Conservation (phyloP, 192 early-diverging fungal genomes). For the Mortierella antarctica region DNA sequence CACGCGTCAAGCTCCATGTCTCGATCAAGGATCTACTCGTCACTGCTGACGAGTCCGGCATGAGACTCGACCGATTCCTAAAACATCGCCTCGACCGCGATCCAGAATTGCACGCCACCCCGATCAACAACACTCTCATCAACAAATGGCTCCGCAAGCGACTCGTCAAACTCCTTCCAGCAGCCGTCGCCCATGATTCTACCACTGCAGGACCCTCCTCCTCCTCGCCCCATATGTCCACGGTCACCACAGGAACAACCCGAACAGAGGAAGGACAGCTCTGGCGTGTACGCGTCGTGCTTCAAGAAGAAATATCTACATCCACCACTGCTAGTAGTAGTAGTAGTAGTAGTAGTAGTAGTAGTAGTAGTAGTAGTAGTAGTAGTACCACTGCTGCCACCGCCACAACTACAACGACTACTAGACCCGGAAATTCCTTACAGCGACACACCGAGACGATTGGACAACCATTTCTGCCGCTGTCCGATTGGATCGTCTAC, state of each 20-base stretch:
- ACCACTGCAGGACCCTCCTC: not conserved
- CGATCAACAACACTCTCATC: conserved; percentile 7
- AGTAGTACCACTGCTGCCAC: not conserved
- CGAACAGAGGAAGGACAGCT: conserved; percentile 21
- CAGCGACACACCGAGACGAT: not conserved
- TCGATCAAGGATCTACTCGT: conserved; percentile 15
- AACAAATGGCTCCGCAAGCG: conserved; percentile 33
- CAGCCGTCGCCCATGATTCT: not conserved
- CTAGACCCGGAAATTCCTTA: too few species aligned
- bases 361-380: not conserved
- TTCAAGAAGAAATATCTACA: not conserved
- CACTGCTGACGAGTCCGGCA: conserved; percentile 31
- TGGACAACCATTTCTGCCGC: conserved; percentile 1
- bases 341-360: not conserved
- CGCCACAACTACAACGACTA: not conserved
- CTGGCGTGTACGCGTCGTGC: conserved; percentile 17
- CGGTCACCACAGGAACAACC: not conserved
- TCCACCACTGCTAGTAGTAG: too few species aligned
- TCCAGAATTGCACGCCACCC: not conserved
- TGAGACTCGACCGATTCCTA: conserved; percentile 38
- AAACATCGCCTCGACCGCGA: conserved; percentile 12
- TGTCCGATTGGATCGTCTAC: conserved; percentile 30
- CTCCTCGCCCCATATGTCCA: not conserved
- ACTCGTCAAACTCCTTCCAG: conserved; percentile 7
- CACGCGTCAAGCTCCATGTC: not conserved